Percentiles rank a stretch among this genome's conserved stretches.
Conservation (phyloP, 805 yeast genomes). For the Pichia gijzeniarum region DNA sequence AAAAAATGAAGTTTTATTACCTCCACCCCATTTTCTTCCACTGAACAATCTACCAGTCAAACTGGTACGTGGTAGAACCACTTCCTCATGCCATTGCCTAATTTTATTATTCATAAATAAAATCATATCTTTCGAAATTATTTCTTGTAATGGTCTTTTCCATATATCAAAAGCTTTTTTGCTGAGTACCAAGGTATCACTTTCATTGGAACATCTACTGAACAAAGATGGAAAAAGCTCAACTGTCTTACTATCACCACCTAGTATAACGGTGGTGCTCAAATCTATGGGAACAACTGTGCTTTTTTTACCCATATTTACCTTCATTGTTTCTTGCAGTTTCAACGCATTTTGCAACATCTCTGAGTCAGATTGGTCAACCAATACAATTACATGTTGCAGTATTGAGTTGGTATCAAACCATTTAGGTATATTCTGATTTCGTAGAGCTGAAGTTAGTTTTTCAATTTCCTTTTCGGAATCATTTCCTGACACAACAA, state of each 20-base stretch:
- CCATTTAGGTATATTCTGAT: constrained; percentile 47
- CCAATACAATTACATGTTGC: constrained; percentile 45
- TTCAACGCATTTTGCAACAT: constrained; percentile 35
- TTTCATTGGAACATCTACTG: not conserved
- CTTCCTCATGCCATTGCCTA: constrained; percentile 79
- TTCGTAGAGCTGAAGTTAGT: constrained; percentile 47
- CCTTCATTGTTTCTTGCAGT: constrained; percentile 28
- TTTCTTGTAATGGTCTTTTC: constrained; percentile 37
- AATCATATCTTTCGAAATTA: constrained; percentile 44
- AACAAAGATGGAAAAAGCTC: constrained; percentile 28
- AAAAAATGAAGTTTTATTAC: constrained; percentile 28
- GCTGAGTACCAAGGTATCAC: not conserved
- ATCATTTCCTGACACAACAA: constrained; percentile 56
- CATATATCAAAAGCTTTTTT: constrained; percentile 24
- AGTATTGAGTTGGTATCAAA: constrained; percentile 59
- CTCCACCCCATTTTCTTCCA: constrained; percentile 48
- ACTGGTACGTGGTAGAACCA: constrained; percentile 70
- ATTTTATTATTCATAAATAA: constrained; percentile 85
- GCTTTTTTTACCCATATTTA: constrained; percentile 11
- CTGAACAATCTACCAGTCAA: constrained; percentile 62
- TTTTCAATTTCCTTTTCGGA: constrained; percentile 50
- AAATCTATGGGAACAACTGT: constrained; percentile 8
- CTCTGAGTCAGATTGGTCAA: constrained; percentile 39
- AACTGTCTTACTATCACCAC: constrained; percentile 1
- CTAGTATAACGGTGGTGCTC: not conserved